Evolutionary conservation across 139 green algal species (phyloP), one percentile per base, ranked within the genome.

Genomic region (Micractinium sp.): DNA sequence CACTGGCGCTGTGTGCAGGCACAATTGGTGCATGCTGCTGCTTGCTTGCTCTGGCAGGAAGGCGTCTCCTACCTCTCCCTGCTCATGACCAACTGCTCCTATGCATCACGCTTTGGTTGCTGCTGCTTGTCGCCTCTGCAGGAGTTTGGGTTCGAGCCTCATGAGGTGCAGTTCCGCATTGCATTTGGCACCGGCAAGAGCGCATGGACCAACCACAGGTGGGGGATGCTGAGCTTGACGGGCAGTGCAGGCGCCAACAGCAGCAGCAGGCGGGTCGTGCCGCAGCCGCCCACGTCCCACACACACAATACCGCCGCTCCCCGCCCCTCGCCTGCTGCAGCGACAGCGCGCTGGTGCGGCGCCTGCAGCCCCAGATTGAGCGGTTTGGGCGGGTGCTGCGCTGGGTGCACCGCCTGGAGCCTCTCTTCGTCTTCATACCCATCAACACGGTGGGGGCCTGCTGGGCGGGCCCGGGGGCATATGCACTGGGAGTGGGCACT

Each of bases 121-220:
- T 22, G 14, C 27, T n/a, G 9, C 1, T 20, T 25, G 22, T 39
- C 31, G 1, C 27, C 41, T 78, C 56, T 63, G 61, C 86, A 90
- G 86, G 67, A 92, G 86, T 94, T 93, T 87, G 94, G 92, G 15
- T 95, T 95, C 85, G 92, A 96, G 90, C 85, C 94, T 3, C 83
- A 90, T 16, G 87, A 73, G 0, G 90, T 97, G 31, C 76, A 93
- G 61, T 93, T 97, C 74, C 90, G 89, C 29, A 94, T 97, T 36
- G 89, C 91, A 0, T 97, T 97, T 89, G 95, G 95, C n/a, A 92
- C 81, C 31, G 94, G 93, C 0, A 88, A 90, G 9, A 87, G 85
- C 60, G 90, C 94, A 31, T 97, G 95, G 94, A 94, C 90, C 18
- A 97, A 97, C 82, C 92, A 96, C 94, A 86, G 77, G 86, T 77